Percentiles rank a stretch among this genome's conserved stretches.
These are phyloP conservation scores for Russula sp. DNA, from an alignment of 768 basidiomycete species.

Conservation along the genomic window DNA sequence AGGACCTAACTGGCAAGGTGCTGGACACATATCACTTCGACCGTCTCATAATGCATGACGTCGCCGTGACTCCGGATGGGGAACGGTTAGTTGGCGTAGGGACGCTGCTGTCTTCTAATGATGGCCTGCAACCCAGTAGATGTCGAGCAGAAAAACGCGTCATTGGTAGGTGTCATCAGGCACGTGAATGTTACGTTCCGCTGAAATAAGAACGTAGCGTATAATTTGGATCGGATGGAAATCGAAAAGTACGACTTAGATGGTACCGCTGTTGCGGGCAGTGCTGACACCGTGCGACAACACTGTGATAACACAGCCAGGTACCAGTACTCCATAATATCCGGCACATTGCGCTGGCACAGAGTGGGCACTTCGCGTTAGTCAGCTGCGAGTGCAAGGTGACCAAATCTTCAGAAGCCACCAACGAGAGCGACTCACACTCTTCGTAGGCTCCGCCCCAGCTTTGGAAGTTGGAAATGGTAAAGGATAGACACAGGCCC, in stretches of 20 bases:
- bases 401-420: conserved; percentile 8
- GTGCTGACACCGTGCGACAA: conserved; percentile 14
- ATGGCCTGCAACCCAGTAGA: conserved; percentile 60
- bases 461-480: conserved; percentile 62
- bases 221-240: conserved; percentile 55
- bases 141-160: conserved; percentile 68
- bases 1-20: conserved; percentile 57
- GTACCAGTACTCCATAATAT: conserved; percentile 69
- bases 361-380: conserved; percentile 52
- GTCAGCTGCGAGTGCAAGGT: conserved; percentile 73
- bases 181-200: not conserved
- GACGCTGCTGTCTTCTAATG: conserved; percentile 53
- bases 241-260: conserved; percentile 51
- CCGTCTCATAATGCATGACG: conserved; percentile 58
- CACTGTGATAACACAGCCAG: conserved; percentile 37
- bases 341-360: conserved; percentile 58
- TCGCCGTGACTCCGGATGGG: conserved; percentile 63
- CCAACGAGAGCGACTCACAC: not conserved
- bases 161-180: conserved; percentile 40
- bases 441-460: conserved; percentile 59
- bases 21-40: conserved; percentile 53
- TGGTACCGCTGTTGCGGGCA: not conserved
- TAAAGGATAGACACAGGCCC: conserved; percentile 45
- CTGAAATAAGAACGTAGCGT: conserved; percentile 37
- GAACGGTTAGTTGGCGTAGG: conserved; percentile 59